phyloP scores from a whole-genome alignment of 352 stramenopile genomes.

The Phytophthora pinifolia region DNA sequence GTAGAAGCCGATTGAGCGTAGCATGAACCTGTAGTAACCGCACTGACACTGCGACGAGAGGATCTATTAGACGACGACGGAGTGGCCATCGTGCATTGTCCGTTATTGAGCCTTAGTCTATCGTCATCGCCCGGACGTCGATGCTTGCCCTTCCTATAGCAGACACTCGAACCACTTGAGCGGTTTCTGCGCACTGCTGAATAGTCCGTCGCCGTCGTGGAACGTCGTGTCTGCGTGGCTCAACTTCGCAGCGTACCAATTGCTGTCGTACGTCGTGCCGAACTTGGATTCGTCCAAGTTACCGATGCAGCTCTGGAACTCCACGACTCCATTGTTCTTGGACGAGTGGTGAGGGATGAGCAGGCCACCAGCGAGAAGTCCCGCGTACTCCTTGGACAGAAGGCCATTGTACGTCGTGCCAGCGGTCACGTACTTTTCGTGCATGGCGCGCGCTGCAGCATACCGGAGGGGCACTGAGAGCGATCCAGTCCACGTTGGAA shows the following conservation, averaged over 20 bases:
- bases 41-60: neutral
- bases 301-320: constrained; percentile 57
- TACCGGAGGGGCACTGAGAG: constrained; percentile 42
- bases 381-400: constrained; percentile 37
- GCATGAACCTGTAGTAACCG: too few species aligned
- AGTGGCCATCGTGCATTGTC: neutral
- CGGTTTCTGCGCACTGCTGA: constrained; percentile 50
- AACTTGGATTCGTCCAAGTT: constrained; percentile 40
- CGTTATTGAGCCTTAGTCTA: constrained; percentile 6
- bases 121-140: neutral
- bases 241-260: constrained; percentile 55
- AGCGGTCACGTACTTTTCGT: constrained; percentile 37
- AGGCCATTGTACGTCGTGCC: constrained; percentile 38
- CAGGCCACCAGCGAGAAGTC: constrained; percentile 30
- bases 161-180: constrained; percentile 65
- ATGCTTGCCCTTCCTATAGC: constrained; percentile 20
- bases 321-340: constrained; percentile 59
- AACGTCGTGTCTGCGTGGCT: constrained; percentile 65
- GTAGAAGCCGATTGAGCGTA: too few species aligned
- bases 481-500: constrained; percentile 36
- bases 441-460: constrained; percentile 30
- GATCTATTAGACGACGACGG: neutral
- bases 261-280: constrained; percentile 30
- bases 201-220: constrained; percentile 53
- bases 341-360: constrained; percentile 47